These are phyloP conservation scores for Solanum tarapatanum DNA, from an alignment of 257 asterid species.

Conservation along the genomic window DNA sequence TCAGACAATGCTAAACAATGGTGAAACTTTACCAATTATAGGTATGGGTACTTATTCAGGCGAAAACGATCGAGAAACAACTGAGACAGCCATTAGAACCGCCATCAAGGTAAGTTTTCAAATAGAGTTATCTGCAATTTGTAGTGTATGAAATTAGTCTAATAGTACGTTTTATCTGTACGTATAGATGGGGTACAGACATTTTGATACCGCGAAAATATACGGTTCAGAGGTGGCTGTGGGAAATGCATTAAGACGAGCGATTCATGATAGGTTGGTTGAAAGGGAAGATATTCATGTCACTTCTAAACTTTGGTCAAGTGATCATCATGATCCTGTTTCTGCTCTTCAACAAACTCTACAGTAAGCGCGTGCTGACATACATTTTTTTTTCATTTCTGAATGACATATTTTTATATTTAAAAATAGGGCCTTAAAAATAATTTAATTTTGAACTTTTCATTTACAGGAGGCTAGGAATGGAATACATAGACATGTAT, in stretches of 20 bases:
- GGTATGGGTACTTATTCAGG: conserved; percentile 73
- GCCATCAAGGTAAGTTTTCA: conserved; percentile 49
- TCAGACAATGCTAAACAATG: conserved; percentile 59
- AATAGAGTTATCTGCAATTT: not conserved
- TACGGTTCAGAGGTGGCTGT: conserved; percentile 73
- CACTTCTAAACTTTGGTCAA: conserved; percentile 73
- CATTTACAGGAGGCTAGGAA: conserved; percentile 37
- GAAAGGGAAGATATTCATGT: conserved; percentile 50
- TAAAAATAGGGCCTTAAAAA: not conserved
- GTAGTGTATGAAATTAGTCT: not conserved
- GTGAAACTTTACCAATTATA: conserved; percentile 43
- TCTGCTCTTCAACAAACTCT: conserved; percentile 55
- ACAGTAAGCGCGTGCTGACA: conserved; percentile 19
- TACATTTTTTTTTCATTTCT: not conserved
- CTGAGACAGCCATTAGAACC: conserved; percentile 45
- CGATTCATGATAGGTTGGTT: conserved; percentile 28
- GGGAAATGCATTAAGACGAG: conserved; percentile 49
- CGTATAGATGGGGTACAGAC: conserved; percentile 53
- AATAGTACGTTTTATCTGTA: not conserved
- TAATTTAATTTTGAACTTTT: not conserved
- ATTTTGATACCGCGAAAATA: conserved; percentile 73
- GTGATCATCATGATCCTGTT: conserved; percentile 78
- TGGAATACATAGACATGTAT: conserved; percentile 76
- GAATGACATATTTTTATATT: not conserved
- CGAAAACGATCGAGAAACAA: conserved; percentile 43